Evolutionary conservation across 352 stramenopile species (phyloP).

Genomic region (Phytophthora brassicae): DNA sequence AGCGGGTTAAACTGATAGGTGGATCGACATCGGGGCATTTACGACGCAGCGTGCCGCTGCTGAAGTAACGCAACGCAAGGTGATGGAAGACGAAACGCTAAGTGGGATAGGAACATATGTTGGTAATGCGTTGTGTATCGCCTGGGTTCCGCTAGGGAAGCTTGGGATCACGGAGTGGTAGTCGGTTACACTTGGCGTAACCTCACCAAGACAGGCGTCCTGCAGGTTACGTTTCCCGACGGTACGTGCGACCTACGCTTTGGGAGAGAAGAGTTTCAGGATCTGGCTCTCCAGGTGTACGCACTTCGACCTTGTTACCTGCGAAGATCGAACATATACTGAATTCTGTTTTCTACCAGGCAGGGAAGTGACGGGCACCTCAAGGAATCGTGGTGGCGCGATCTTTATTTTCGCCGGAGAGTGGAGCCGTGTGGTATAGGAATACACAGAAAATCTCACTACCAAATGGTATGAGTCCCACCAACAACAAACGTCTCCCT

Average conservation of each 20-base stretch:
- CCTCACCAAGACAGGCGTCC: not conserved
- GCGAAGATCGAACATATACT: slow-evolving; percentile 6
- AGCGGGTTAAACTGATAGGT: slow-evolving; percentile 2
- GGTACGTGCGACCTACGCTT: not conserved
- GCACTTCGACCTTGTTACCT: slow-evolving; percentile 1
- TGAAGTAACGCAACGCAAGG: not conserved
- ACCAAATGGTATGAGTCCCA: no score
- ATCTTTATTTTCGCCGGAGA: no score
- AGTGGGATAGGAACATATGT: slow-evolving; percentile 17
- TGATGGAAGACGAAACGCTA: slow-evolving; percentile 8
- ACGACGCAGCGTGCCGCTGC: no score
- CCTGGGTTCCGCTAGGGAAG: not conserved
- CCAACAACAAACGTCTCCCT: no score
- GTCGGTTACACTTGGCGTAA: slow-evolving; percentile 5
- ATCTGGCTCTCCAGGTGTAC: slow-evolving; percentile 7
- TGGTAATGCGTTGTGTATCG: not conserved
- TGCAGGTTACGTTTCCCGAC: slow-evolving; percentile 11
- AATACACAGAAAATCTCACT: no score
- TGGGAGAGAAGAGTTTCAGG: not conserved
- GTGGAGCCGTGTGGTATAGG: no score
- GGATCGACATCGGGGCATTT: not conserved
- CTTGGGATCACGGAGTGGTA: slow-evolving; percentile 14
- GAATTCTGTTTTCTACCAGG: slow-evolving; percentile 8
- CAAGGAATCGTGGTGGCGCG: not conserved
- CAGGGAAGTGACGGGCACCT: slow-evolving; percentile 1